phyloP scores from a whole-genome alignment of 768 basidiomycete genomes.

The Termitomyces sp. region DNA sequence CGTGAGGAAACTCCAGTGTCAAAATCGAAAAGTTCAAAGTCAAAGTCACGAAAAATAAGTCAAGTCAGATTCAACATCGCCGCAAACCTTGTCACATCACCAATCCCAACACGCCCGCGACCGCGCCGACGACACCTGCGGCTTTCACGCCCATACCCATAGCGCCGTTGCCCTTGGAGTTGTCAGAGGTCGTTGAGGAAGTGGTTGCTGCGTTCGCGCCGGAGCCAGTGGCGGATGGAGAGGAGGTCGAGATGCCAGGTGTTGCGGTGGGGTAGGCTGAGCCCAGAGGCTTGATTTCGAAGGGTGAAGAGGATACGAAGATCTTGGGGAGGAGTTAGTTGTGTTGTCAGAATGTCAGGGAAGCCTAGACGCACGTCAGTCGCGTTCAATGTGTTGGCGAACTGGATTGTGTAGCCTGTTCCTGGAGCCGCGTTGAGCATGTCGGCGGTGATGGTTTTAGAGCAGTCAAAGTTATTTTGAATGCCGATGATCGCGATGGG shows the following conservation, averaged over 20 bases:
- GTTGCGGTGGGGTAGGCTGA: slow-evolving; percentile 16
- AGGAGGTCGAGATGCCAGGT: background rate
- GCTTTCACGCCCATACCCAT: background rate
- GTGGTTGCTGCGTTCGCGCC: background rate
- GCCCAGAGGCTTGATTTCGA: slow-evolving; percentile 41
- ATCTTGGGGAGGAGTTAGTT: slow-evolving; percentile 32
- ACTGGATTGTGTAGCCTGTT: slow-evolving; percentile 43
- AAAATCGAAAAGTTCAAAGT: background rate
- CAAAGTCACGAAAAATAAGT: background rate
- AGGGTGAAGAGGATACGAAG: slow-evolving; percentile 49
- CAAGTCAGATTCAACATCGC: too few species aligned
- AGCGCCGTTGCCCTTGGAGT: background rate
- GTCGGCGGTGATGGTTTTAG: slow-evolving; percentile 44
- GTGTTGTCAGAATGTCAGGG: background rate
- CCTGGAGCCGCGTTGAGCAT: slow-evolving; percentile 38
- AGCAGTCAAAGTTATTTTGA: slow-evolving; percentile 57
- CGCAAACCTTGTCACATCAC: background rate
- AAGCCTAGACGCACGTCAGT: slow-evolving; percentile 43
- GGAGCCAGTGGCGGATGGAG: background rate
- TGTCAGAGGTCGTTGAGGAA: background rate
- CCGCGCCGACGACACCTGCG: background rate
- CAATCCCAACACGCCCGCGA: background rate
- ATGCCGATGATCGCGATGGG: slow-evolving; percentile 46
- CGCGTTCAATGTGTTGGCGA: slow-evolving; percentile 48
- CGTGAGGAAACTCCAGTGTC: background rate